These are phyloP conservation scores for Auriscalpium orientale DNA, from an alignment of 768 basidiomycete genomes.

Conservation along the genomic window DNA sequence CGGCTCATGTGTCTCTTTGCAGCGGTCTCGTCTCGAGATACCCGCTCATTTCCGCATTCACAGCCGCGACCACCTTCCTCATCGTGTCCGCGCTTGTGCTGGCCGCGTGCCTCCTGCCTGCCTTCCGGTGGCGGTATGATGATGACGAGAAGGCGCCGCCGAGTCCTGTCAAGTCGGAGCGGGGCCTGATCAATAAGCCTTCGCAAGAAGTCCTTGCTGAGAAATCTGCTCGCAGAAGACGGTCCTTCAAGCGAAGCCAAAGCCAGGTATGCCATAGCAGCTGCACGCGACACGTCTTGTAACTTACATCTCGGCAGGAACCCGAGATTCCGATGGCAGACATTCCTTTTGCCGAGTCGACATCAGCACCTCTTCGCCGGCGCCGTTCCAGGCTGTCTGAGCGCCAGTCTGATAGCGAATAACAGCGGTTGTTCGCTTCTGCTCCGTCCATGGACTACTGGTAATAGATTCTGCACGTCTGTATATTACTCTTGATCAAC, in stretches of 20 bases:
- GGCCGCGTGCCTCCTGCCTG: slow-evolving; percentile 24
- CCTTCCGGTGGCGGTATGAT: slow-evolving; percentile 22
- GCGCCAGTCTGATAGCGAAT: slow-evolving; percentile 5
- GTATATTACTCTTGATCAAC: too few relatives aligned
- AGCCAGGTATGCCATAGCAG: slow-evolving; percentile 2
- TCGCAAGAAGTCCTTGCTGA: slow-evolving; percentile 1
- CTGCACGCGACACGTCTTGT: neutral
- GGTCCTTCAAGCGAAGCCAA: slow-evolving; percentile 11
- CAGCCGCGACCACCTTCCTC: slow-evolving; percentile 30
- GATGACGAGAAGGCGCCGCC: neutral
- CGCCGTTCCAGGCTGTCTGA: slow-evolving; percentile 9
- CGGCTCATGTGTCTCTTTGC: slow-evolving; percentile 3
- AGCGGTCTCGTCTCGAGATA: slow-evolving; percentile 69
- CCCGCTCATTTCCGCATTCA: slow-evolving; percentile 48
- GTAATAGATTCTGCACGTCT: too few relatives aligned
- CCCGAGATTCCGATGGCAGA: neutral
- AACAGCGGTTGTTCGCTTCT: neutral
- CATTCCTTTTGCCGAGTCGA: slow-evolving; percentile 3
- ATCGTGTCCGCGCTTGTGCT: slow-evolving; percentile 25
- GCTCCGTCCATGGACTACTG: too few relatives aligned
- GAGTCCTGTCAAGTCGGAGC: neutral
- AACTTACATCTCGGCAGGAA: slow-evolving; percentile 4
- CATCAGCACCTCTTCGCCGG: slow-evolving; percentile 5
- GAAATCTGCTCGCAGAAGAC: slow-evolving; percentile 6
- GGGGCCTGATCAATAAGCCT: neutral